Evolutionary conservation across 345 rosid species (phyloP), one percentile per base, ranked within the genome.

Genomic region (Rhodomyrtus tomentosa): DNA sequence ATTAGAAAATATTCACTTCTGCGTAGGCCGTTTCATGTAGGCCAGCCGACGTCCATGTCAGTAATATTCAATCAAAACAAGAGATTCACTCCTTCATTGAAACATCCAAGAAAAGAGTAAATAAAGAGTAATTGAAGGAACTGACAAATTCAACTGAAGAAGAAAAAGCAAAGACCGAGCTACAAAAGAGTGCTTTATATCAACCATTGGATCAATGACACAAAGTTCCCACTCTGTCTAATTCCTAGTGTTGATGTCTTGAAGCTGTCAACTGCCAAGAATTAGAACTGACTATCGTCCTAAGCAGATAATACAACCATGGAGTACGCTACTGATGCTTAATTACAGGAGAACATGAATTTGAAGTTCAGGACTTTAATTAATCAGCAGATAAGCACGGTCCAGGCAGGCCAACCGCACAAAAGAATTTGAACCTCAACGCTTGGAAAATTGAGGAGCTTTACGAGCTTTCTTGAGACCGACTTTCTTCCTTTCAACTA

Each of bases 391-490:
- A 68, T 32, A 59, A 68, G 13, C 76, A 68, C 13, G 18, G 76
- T 32, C 45, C 76, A 18, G 36, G 76, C 20, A 68, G 24, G 24
- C 24, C 24, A 32, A 16, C 76, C 36, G 42, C 82, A 81, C 38
- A 42, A 52, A 52, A 81, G 24, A 15, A n/a, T 52, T 81, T 5
- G 36, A 50, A 81, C 32, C 82, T 91, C 88, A 95, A 91, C 98
- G 98, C 87, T 96, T 95, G 84, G 99, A 95, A 85, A 42, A 95
- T 81, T 95, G 98, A 25, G 98, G 98, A 52, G 98, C 97, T 90
- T 96, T 96, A 55, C 99, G 99, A 2, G 98, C 99, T 87, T 96
- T 95, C 90, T 96, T 92, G 89, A 95, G 98, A 59, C 99, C 99
- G 14, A 87, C 94, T 89, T 96, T 96, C 94, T 96, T 96, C 90